phyloP scores from a whole-genome alignment of 2,329 filamentous ascomycete genomes.

The Pseudocercospora cruenta region DNA sequence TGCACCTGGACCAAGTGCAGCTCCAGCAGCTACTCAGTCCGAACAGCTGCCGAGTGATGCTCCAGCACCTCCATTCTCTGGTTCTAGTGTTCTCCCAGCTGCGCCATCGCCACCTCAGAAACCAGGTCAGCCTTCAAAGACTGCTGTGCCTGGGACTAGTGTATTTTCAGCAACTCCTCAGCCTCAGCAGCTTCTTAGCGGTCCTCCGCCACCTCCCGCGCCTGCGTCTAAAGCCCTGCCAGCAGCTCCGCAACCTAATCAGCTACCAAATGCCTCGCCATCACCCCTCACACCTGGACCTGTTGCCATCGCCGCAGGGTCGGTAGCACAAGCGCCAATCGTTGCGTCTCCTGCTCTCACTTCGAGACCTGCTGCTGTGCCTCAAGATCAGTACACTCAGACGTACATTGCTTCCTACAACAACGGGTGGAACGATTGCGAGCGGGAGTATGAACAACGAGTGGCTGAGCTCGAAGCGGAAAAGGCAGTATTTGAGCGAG shows the following conservation, averaged over 20 bases:
- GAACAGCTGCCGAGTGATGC: background rate
- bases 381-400: background rate
- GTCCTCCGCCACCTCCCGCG: background rate
- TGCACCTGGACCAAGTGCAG: background rate
- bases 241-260: background rate
- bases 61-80: background rate
- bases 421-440: conserved; percentile 1
- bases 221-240: background rate
- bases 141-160: background rate
- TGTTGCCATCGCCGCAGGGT: background rate
- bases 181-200: background rate
- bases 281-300: background rate
- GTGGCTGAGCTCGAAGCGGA: background rate
- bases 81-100: background rate
- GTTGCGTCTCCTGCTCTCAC: background rate
- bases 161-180: background rate
- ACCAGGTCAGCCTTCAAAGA: background rate
- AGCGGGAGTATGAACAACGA: background rate
- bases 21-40: background rate
- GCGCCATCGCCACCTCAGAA: background rate
- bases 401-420: conserved; percentile 4
- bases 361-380: background rate
- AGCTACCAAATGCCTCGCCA: background rate
- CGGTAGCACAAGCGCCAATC: background rate
- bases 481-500: background rate